Percentiles rank a stretch among this genome's conserved stretches.
Evolutionary conservation across 192 early-diverging fungal genomes (phyloP).

Genomic region (Spizellomyces punctatus): DNA sequence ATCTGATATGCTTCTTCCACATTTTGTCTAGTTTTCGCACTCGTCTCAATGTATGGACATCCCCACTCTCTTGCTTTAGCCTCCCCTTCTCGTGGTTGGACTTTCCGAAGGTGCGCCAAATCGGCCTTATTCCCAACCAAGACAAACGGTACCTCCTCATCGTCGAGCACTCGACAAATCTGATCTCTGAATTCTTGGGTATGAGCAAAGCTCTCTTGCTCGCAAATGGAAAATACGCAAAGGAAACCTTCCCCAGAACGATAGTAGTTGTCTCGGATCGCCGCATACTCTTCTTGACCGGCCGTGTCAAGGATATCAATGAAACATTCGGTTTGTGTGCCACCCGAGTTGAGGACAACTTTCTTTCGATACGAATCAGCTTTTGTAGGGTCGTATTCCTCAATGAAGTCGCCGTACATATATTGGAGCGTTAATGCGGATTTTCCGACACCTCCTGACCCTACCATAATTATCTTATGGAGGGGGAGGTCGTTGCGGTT

Average conservation of each 20-base stretch:
- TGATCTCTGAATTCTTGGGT: slow-evolving; percentile 84
- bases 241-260: slow-evolving; percentile 83
- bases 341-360: slow-evolving; percentile 45
- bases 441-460: slow-evolving; percentile 88
- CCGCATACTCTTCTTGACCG: slow-evolving; percentile 88
- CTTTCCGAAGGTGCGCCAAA: slow-evolving; percentile 69
- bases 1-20: slow-evolving; percentile 76
- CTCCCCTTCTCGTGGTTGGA: slow-evolving; percentile 75
- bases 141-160: slow-evolving; percentile 93
- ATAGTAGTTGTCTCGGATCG: slow-evolving; percentile 87
- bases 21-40: slow-evolving; percentile 86
- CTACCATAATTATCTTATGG: slow-evolving; percentile 93
- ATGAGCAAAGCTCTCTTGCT: slow-evolving; percentile 78
- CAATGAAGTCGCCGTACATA: slow-evolving; percentile 92
- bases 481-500: slow-evolving; percentile 69
- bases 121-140: slow-evolving; percentile 99
- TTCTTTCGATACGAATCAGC: slow-evolving; percentile 91
- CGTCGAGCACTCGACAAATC: slow-evolving; percentile 80
- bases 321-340: slow-evolving; percentile 74
- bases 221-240: slow-evolving; percentile 82
- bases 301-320: slow-evolving; percentile 93
- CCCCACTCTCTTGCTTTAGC: slow-evolving; percentile 78
- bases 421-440: slow-evolving; percentile 86
- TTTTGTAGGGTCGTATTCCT: slow-evolving; percentile 94
- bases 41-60: slow-evolving; percentile 87